Conservation (phyloP, 345 rosid species). For the Gossypium herbaceum region DNA sequence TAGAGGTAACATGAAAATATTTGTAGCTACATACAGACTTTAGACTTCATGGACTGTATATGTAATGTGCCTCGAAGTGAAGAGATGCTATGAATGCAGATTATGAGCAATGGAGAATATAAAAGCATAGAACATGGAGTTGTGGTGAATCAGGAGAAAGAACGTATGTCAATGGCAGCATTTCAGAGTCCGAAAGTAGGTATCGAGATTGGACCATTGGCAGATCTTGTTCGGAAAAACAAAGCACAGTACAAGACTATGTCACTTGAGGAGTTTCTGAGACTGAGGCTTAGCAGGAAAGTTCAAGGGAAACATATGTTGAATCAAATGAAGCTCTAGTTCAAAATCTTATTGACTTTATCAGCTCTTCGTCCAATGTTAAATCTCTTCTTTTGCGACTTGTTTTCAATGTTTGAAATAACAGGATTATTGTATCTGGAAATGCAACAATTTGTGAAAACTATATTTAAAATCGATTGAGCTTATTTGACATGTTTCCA, state of each 20-base stretch:
- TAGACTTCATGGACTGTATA: background rate
- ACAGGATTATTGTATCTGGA: background rate
- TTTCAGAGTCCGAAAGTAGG: background rate
- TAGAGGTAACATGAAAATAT: constrained; percentile 33
- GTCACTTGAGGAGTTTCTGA: constrained; percentile 9
- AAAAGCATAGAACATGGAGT: constrained; percentile 18
- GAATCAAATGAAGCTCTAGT: constrained; percentile 23
- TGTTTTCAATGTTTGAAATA: background rate
- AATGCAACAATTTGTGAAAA: background rate
- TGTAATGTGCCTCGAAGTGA: background rate
- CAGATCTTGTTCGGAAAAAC: constrained; percentile 7
- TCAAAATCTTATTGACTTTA: background rate
- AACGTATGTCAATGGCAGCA: background rate
- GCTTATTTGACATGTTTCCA: background rate
- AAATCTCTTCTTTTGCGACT: no score
- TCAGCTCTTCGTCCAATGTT: background rate
- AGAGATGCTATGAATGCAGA: background rate
- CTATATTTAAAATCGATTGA: background rate
- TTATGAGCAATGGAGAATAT: constrained; percentile 13
- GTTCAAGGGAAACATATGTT: constrained; percentile 32
- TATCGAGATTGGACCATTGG: constrained; percentile 22
- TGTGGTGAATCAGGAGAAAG: constrained; percentile 1
- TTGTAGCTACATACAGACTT: background rate
- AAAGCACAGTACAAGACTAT: constrained; percentile 23
- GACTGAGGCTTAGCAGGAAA: constrained; percentile 13